Evolutionary conservation across 768 basidiomycete genomes (phyloP).

Genomic region (Lentinus brumalis): DNA sequence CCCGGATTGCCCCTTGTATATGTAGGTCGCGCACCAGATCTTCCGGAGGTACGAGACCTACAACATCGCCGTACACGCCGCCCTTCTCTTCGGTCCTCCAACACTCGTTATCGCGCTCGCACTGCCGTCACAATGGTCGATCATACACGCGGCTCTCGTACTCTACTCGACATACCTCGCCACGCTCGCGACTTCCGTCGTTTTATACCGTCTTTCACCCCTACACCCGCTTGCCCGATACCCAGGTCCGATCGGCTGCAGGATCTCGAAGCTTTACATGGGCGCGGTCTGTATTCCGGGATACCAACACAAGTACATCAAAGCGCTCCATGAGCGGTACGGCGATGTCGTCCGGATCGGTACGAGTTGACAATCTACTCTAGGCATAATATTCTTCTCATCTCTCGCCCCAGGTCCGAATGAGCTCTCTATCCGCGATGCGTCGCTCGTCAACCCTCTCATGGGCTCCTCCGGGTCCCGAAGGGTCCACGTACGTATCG

Average conservation of each 20-base stretch:
- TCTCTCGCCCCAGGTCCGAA: slow-evolving; percentile 42
- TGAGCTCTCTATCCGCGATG: slow-evolving; percentile 43
- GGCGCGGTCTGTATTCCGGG: slow-evolving; percentile 26
- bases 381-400: background rate
- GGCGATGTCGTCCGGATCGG: slow-evolving; percentile 26
- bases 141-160: slow-evolving; percentile 3
- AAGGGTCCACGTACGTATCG: slow-evolving; percentile 40
- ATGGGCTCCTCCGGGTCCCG: slow-evolving; percentile 35
- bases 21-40: slow-evolving; percentile 2
- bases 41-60: slow-evolving; percentile 2
- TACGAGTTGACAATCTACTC: background rate
- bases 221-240: slow-evolving; percentile 40
- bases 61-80: background rate
- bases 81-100: background rate
- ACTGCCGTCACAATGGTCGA: background rate
- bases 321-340: slow-evolving; percentile 38
- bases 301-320: slow-evolving; percentile 28
- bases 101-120: background rate
- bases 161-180: slow-evolving; percentile 30
- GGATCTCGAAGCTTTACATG: slow-evolving; percentile 27
- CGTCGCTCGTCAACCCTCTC: slow-evolving; percentile 34
- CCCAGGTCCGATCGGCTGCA: slow-evolving; percentile 35
- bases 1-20: too few relatives aligned
- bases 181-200: slow-evolving; percentile 32
- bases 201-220: slow-evolving; percentile 38